These are phyloP conservation scores for Dipteronia dyeriana DNA, from an alignment of 345 rosid species.

Conservation along the genomic window DNA sequence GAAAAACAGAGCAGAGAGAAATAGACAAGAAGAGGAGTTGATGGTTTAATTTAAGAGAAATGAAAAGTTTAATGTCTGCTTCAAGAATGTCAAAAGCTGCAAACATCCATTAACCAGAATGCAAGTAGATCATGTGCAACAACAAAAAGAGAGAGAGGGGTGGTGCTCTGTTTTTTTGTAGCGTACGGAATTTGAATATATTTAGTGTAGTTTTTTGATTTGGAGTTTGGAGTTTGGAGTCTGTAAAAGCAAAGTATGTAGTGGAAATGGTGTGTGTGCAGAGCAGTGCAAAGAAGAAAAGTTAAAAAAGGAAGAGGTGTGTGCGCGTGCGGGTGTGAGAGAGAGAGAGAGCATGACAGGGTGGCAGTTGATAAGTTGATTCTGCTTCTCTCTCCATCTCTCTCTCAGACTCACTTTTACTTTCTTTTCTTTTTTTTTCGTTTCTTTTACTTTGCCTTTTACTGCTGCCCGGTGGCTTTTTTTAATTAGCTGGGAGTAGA, in stretches of 20 bases:
- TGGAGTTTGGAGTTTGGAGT: not conserved
- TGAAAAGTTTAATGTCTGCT: slow-evolving; percentile 47
- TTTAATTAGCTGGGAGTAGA: too few relatives aligned
- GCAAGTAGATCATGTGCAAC: slow-evolving; percentile 38
- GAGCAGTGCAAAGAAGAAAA: slow-evolving; percentile 2
- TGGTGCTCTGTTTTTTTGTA: not conserved
- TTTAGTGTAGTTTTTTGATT: not conserved
- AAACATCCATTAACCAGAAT: slow-evolving; percentile 26
- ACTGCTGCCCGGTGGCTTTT: not conserved
- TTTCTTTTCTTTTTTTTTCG: not conserved
- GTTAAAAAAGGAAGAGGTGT: slow-evolving; percentile 9
- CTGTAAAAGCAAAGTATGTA: not conserved
- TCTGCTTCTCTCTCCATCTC: too few relatives aligned
- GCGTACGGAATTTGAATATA: slow-evolving; percentile 7
- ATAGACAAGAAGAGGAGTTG: slow-evolving; percentile 15
- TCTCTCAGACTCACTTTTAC: not conserved
- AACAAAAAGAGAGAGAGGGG: not conserved
- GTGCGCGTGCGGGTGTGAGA: slow-evolving; percentile 44
- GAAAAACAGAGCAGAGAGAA: slow-evolving; percentile 15
- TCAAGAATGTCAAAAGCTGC: slow-evolving; percentile 69
- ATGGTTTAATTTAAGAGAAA: slow-evolving; percentile 25
- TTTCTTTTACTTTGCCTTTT: not conserved
- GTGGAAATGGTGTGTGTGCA: not conserved
- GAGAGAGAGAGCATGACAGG: not conserved
- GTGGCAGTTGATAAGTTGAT: not conserved